A percentile compares a stretch with the other conserved stretches of the same genome.
Evolutionary conservation across 2,329 filamentous ascomycete genomes (phyloP).

Genomic region (Huntiella moniliformis): DNA sequence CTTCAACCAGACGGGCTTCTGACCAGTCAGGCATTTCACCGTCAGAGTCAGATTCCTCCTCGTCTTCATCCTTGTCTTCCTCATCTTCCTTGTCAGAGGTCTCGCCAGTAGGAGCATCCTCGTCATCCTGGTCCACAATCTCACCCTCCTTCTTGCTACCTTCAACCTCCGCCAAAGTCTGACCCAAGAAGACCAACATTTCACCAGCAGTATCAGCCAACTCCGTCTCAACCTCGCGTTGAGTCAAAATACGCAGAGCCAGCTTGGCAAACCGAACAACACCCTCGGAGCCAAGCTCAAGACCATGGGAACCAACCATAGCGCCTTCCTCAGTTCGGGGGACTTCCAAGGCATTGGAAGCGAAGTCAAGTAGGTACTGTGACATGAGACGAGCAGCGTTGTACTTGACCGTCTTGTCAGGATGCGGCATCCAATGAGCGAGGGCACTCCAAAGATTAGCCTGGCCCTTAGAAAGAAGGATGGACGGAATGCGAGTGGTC

Average conservation of each 20-base stretch:
- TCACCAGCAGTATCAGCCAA: slow-evolving; percentile 64
- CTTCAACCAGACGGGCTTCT: slow-evolving; percentile 11
- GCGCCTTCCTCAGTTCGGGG: slow-evolving; percentile 28
- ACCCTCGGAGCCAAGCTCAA: slow-evolving; percentile 45
- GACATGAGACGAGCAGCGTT: slow-evolving; percentile 56
- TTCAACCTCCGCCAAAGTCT: slow-evolving; percentile 23
- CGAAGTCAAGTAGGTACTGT: slow-evolving; percentile 64
- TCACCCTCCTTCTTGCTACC: slow-evolving; percentile 19
- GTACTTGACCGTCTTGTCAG: slow-evolving; percentile 56
- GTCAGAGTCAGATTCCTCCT: slow-evolving; percentile 3
- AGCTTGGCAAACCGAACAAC: slow-evolving; percentile 40
- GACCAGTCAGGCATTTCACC: no score
- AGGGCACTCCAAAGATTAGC: slow-evolving; percentile 53
- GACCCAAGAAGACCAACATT: slow-evolving; percentile 67
- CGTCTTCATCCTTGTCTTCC: slow-evolving; percentile 25
- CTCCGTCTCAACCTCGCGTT: slow-evolving; percentile 46
- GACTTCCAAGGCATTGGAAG: slow-evolving; percentile 21
- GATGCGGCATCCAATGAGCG: slow-evolving; percentile 50
- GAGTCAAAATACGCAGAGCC: slow-evolving; percentile 35
- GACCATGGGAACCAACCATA: slow-evolving; percentile 50
- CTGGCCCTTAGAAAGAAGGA: slow-evolving; percentile 40
- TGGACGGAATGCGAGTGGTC: slow-evolving; percentile 43
- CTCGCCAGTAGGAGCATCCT: slow-evolving; percentile 11
- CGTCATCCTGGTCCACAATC: slow-evolving; percentile 19
- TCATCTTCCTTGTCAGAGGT: slow-evolving; percentile 23